Base-by-base conservation (phyloP, 2,329 filamentous ascomycete genomes). In the Fusarium sp. region DNA sequence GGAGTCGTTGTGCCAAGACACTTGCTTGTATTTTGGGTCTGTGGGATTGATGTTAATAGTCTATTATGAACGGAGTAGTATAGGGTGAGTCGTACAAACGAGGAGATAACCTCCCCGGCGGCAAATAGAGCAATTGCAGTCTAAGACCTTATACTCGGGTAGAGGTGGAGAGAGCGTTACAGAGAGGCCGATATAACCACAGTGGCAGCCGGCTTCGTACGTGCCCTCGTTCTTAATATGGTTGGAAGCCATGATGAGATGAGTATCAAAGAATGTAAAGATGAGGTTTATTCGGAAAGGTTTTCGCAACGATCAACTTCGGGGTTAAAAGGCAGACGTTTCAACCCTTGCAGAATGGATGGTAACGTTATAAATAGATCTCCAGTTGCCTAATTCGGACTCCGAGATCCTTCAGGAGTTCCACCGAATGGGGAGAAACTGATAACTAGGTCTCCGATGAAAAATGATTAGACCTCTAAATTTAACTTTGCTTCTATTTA, bases 111-210 rank as follows among this genome's bases (percentile, higher is more conserved):
- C 86, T 36, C 83, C 80, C n/a, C 83, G 80, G 1, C 77, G 74
- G 72, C 86, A 88, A 59, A 84, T 83, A 36, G 85, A 87, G 75
- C 86, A 88, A 71, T 83, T 86, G 79, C 86, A 88, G 20, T 81
- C 73, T n/a, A 83, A 46, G 6, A 86, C 80, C 61, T 79, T 76
- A 66, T 83, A 78, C 66, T 83, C 76, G 6, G 81, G 78, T 28
- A 87, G 78, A 26, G 84, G 81, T 24, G 85, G 84, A 31, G 82
- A 83, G 44, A 88, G 79, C 20, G 79, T 82, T 28, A 86, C 78
- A 15, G 80, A 78, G 70, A 86, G 84, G 62, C 81, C 77, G 62
- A 88, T 80, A 54, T 81, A 81, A 44, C 85, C 85, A 75, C 86
- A 88, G 73, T 88, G 85, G 66, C 85, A 88, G 57, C 81, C 82